Percentiles rank a stretch among this genome's conserved stretches.
These are phyloP conservation scores for Nicotiana paniculata DNA, from an alignment of 257 asterid species.

Conservation along the genomic window DNA sequence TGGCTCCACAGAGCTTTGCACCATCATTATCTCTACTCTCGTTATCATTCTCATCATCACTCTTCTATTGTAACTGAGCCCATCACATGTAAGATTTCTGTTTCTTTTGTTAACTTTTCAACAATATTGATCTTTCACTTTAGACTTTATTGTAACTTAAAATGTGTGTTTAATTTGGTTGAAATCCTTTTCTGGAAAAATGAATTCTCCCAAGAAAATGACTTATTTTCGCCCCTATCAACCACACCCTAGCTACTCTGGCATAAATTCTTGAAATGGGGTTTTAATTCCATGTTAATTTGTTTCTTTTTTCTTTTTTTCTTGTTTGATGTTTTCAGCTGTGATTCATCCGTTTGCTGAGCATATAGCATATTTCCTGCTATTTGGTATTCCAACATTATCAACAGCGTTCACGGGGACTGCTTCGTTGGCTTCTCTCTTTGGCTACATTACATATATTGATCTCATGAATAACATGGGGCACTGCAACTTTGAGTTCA, in stretches of 20 bases:
- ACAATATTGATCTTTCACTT: too few species aligned
- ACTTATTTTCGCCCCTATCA: too few species aligned
- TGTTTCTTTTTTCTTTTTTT: not conserved
- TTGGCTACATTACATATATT: slow-evolving; percentile 11
- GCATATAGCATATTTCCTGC: slow-evolving; percentile 58
- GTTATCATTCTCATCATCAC: slow-evolving; percentile 8
- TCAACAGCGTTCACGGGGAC: slow-evolving; percentile 34
- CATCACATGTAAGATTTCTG: not conserved
- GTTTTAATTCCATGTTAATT: too few species aligned
- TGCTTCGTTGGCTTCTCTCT: slow-evolving; percentile 4
- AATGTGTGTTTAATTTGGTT: too few species aligned
- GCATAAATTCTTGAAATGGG: not conserved
- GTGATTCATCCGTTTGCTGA: slow-evolving; percentile 92
- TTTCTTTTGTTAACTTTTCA: too few species aligned
- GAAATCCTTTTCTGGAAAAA: too few species aligned
- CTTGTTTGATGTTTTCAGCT: slow-evolving; percentile 32
- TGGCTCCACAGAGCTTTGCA: slow-evolving; percentile 4
- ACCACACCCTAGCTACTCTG: too few species aligned
- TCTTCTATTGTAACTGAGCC: slow-evolving; percentile 8
- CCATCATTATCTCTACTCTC: slow-evolving; percentile 8
- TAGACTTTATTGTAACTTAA: too few species aligned
- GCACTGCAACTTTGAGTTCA: slow-evolving; percentile 19
- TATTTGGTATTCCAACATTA: slow-evolving; percentile 56
- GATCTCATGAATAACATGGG: slow-evolving; percentile 21
- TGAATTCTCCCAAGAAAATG: too few species aligned